Evolutionary conservation across 495 filamentous ascomycete genomes (phyloP), one percentile per base, ranked within the genome.

Genomic region (Schizothecium vesticola): DNA sequence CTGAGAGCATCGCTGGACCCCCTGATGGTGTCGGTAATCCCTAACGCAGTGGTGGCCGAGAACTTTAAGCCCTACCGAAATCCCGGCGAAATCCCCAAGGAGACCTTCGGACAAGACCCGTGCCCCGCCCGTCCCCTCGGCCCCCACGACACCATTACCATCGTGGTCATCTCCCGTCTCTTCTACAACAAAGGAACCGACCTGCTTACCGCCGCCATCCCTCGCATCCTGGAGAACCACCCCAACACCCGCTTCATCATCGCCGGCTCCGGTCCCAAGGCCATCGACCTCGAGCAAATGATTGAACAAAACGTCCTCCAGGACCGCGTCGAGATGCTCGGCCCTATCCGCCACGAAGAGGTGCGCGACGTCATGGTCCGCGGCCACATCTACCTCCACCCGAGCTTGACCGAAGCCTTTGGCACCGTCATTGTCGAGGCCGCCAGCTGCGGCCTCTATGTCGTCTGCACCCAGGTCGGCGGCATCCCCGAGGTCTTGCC

Each of bases 121-220:
- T 69, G 70, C 68, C 82, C 79, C 72, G 83, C 67, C 73, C 86
- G 68, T 74, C 86, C 57, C 51, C 83, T 96, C 23, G 91, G 91
- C 0, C 92, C 93, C 2, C 83, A 92, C 63, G 92, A 96, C 70
- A 91, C 86, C 16, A 95, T 99, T 70, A 98, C 94, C 4, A 98
- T 98, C 66, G 93, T 98, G 0, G 94, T 98, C 5, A 94, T 99
- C 31, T 97, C 94, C 6, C 92, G 95, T 23, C 90, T 99, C 13
- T 99, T 97, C 78, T 97, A 98, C 81, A 99, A 99, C 80, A 99
- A 99, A 76, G 95, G 95, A 59, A 98, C 93, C 7, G 96, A 97
- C 78, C 87, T 99, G 0, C 85, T 99, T 0, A 96, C 97, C 29
- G 94, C 95, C 24, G 91, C 93, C 8, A 95, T 99, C 56, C 95